Base-by-base conservation (phyloP, 2,329 filamentous ascomycete species). In the Arthrinium phaeospermum region DNA sequence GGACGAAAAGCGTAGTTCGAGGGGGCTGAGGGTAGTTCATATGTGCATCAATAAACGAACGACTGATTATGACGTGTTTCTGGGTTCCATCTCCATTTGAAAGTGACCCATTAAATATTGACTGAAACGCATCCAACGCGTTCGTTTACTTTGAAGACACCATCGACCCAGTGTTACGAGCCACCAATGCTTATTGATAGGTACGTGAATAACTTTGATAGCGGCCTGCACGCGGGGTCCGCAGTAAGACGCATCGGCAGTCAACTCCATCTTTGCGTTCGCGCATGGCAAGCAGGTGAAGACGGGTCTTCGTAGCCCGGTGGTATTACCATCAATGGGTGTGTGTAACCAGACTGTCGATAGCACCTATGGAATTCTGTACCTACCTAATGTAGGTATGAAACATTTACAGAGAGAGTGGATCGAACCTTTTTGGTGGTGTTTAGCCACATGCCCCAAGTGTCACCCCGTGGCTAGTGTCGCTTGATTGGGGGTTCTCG, bases 41-140 rank as follows among this genome's bases (percentile, higher is more conserved):
- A 51, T 44, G 68, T 70, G 68, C 68, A 70, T 34, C 37, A 57
- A 70, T 51, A 70, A 57, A 70, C 34, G 47, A 70, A 70, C 34
- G 68, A 70, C 49, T 68, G 44, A 44, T 27, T 46, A 68, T 37
- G 45, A 68, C 45, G 41, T 68, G 41, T 34, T 68, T 46, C n/a
- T 47, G 67, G 19, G 19, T 64, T 64, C 19, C 41, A 37, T 8
- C 57, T 64, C 7, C 19, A 41, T n/a, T 41, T 64, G 57, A 16
- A 64, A 64, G 57, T 64, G 57, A 64, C 41, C 8, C 30, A 41
- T 64, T 6, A 19, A 61, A 4, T 3, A 19, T 10, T 30, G 12
- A 30, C 16, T 10, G 46, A 22, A 22, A n/a, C 46, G 46, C 46
- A 49, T 49, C 22, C 37, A 41, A 41, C n/a, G 6, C n/a, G 19